These are phyloP conservation scores for Boletus edulis DNA, from an alignment of 768 basidiomycete genomes.

Conservation along the genomic window DNA sequence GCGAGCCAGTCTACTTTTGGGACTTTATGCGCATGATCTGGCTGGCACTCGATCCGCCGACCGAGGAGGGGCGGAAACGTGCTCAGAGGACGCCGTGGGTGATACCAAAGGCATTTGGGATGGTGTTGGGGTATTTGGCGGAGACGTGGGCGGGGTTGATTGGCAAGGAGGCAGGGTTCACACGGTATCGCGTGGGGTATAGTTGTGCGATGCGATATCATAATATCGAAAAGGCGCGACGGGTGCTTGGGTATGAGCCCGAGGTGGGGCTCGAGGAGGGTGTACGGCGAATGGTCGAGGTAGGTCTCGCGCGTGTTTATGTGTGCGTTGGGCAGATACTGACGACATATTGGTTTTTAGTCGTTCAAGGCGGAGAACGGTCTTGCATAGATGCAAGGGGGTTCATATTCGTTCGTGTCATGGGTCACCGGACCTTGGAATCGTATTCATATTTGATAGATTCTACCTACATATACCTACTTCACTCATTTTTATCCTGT, in stretches of 20 bases:
- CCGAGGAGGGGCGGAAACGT: constrained; percentile 42
- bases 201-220: constrained; percentile 81
- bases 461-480: constrained; percentile 3
- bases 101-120: constrained; percentile 63
- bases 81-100: constrained; percentile 38
- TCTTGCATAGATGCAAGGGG: constrained; percentile 17
- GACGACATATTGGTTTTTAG: constrained; percentile 7
- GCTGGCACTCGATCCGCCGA: constrained; percentile 58
- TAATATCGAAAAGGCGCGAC: constrained; percentile 91
- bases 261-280: constrained; percentile 88
- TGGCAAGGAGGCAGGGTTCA: constrained; percentile 84
- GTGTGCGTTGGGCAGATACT: background rate
- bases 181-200: constrained; percentile 78
- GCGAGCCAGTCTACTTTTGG: constrained; percentile 96
- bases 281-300: constrained; percentile 72
- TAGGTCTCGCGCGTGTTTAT: constrained; percentile 33
- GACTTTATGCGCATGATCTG: constrained; percentile 85
- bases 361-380: constrained; percentile 32
- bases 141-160: constrained; percentile 73
- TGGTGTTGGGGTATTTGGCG: constrained; percentile 65
- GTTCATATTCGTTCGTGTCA: background rate
- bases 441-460: background rate
- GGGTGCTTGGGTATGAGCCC: constrained; percentile 93
- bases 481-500: background rate
- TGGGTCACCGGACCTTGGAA: background rate